Conservation (phyloP, 2,329 filamentous ascomycete species). For the Zymoseptoria pseudotritici region DNA sequence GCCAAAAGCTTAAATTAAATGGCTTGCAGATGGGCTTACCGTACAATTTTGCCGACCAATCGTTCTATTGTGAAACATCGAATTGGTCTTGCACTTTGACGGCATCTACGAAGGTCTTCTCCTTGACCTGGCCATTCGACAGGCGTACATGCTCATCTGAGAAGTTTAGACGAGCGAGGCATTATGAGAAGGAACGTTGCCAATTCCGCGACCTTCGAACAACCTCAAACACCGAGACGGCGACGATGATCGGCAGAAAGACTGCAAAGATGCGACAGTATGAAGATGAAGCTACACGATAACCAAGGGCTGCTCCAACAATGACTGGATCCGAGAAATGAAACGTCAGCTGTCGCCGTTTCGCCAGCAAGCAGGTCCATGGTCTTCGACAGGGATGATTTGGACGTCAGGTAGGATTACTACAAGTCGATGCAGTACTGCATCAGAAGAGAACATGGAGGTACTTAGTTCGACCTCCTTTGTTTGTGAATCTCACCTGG, state of each 20-base stretch:
- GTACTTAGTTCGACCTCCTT: neutral
- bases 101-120: no score
- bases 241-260: no score
- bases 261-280: no score
- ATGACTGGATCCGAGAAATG: neutral
- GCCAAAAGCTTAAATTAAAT: neutral
- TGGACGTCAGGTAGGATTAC: neutral
- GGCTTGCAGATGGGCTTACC: neutral
- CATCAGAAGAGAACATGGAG: neutral
- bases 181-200: no score
- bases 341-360: neutral
- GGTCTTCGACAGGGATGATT: neutral
- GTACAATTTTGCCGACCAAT: neutral
- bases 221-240: no score
- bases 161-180: no score
- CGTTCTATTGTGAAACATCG: neutral
- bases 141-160: no score
- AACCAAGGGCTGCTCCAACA: neutral
- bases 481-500: neutral
- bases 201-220: no score
- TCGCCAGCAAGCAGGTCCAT: neutral
- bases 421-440: neutral
- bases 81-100: neutral
- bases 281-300: neutral
- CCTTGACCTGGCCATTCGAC: neutral